Conservation (phyloP, 1,284 basidiomycete genomes). For the Kwoniella shivajii region DNA sequence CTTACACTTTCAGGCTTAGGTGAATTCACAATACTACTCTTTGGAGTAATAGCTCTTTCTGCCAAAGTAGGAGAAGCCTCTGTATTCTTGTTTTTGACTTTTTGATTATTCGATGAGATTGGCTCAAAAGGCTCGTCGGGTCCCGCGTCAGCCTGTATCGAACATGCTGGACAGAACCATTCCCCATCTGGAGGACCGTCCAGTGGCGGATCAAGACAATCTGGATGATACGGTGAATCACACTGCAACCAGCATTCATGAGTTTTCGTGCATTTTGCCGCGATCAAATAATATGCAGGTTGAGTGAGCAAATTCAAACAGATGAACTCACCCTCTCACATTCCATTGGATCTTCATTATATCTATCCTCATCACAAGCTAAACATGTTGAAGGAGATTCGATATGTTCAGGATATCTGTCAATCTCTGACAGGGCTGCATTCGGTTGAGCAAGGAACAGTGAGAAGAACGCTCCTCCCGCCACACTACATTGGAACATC, state of each 20-base stretch:
- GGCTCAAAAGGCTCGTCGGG: conserved; percentile 18
- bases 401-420: conserved; percentile 71
- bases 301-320: too few species aligned
- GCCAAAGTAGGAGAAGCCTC: not conserved
- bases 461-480: conserved; percentile 81
- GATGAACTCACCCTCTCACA: conserved; percentile 74
- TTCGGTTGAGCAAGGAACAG: conserved; percentile 74
- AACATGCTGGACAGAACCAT: conserved; percentile 84
- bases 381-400: conserved; percentile 71
- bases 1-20: conserved; percentile 2
- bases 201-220: conserved; percentile 78
- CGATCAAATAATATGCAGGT: not conserved
- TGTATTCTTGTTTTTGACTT: not conserved
- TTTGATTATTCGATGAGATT: not conserved
- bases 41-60: not conserved
- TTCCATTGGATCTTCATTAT: conserved; percentile 69
- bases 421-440: conserved; percentile 69
- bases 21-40: not conserved
- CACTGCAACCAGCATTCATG: conserved; percentile 61
- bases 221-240: conserved; percentile 82
- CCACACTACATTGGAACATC: conserved; percentile 61
- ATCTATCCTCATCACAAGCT: conserved; percentile 67
- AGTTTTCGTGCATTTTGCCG: not conserved
- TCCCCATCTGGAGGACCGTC: conserved; percentile 78
- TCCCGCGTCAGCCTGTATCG: conserved; percentile 24